A percentile compares a stretch with the other conserved stretches of the same genome.
These are phyloP conservation scores for Dimocarpus longan DNA, from an alignment of 345 rosid genomes.

Conservation along the genomic window DNA sequence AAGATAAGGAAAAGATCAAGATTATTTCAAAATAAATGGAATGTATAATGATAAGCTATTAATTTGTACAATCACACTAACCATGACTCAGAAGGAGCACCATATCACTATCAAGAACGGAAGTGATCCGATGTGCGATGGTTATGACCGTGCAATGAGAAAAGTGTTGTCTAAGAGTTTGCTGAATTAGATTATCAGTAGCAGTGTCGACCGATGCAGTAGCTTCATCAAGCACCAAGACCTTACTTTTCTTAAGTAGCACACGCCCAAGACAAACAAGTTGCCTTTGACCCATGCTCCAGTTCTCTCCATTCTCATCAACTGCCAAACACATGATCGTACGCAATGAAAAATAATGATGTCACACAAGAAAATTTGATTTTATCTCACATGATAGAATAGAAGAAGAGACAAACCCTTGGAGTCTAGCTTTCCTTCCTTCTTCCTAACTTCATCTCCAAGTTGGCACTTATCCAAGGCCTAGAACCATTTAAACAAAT, in stretches of 20 bases:
- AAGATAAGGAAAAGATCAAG: too few species aligned
- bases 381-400: not conserved
- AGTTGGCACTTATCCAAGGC: slow-evolving; percentile 61
- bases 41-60: not conserved
- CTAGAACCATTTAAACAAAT: slow-evolving; percentile 26
- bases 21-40: too few species aligned
- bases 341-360: not conserved
- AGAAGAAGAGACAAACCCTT: slow-evolving; percentile 28
- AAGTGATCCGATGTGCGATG: slow-evolving; percentile 56
- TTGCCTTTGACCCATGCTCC: slow-evolving; percentile 77
- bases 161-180: slow-evolving; percentile 48
- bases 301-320: slow-evolving; percentile 59
- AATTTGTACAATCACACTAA: slow-evolving; percentile 5
- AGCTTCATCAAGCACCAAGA: slow-evolving; percentile 68
- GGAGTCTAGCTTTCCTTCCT: slow-evolving; percentile 53
- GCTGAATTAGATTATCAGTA: slow-evolving; percentile 62
- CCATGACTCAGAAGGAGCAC: slow-evolving; percentile 53
- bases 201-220: slow-evolving; percentile 61
- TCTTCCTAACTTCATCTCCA: slow-evolving; percentile 55
- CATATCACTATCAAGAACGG: slow-evolving; percentile 57
- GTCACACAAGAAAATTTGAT: not conserved
- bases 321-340: slow-evolving; percentile 25
- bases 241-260: slow-evolving; percentile 50
- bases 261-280: slow-evolving; percentile 61
- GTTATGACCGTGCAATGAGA: slow-evolving; percentile 52